Conservation (phyloP, 2,329 filamentous ascomycete genomes). For the Aureobasidium subglaciale region DNA sequence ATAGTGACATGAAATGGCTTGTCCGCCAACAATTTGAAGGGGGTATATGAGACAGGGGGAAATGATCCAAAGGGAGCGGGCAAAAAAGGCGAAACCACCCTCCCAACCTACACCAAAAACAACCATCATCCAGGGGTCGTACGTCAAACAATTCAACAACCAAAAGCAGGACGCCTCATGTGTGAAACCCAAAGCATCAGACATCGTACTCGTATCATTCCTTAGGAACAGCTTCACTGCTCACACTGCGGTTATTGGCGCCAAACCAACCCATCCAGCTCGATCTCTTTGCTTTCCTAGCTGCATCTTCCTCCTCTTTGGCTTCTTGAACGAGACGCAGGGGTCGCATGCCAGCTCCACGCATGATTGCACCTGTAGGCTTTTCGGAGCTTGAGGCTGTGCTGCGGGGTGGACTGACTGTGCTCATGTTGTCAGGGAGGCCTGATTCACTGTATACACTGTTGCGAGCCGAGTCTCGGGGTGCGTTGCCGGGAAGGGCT, state of each 20-base stretch:
- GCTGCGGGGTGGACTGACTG: conserved; percentile 51
- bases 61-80: not conserved
- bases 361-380: conserved; percentile 37
- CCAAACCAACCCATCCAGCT: conserved; percentile 44
- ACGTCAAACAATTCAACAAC: not conserved
- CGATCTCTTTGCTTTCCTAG: conserved; percentile 38
- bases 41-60: conserved; percentile 4
- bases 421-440: conserved; percentile 22
- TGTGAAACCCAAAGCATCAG: not conserved
- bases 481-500: not conserved
- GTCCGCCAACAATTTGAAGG: not conserved
- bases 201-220: not conserved
- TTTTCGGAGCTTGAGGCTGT: conserved; percentile 33
- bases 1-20: not conserved
- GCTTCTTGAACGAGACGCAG: conserved; percentile 79
- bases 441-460: conserved; percentile 28
- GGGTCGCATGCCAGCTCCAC: conserved; percentile 67
- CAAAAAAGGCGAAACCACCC: not conserved
- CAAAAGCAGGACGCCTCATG: not conserved
- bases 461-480: conserved; percentile 26
- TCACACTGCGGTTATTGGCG: not conserved
- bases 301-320: conserved; percentile 32
- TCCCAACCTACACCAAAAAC: not conserved
- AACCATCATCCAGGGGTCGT: not conserved
- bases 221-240: conserved; percentile 4